Base-by-base conservation (phyloP, 140 eudicot genomes). In the Ambrosia hybrid region DNA sequence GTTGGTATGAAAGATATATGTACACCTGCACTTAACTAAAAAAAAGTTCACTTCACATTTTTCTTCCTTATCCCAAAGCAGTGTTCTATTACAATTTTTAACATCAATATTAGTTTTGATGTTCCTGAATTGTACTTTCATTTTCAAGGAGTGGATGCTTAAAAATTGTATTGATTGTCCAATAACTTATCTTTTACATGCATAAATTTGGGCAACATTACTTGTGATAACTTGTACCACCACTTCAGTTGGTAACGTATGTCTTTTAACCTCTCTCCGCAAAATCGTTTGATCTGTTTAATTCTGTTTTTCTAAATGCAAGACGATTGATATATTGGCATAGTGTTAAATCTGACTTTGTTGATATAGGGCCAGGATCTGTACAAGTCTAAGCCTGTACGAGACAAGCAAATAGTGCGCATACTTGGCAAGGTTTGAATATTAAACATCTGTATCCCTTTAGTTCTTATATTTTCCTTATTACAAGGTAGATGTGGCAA, bases 391-490 rank as follows among this genome's bases (percentile, higher is more conserved):
- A 95, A 91, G 60, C 95, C 94, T 83, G 91, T 95, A 83, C 78
- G 99, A 78, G 99, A 90, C 76, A 95, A 95, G 82, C 99, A 95
- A 79, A 95, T 95, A 39, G 97, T 95, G 13, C 97, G 99, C 82
- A 85, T 95, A 58, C 97, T 91, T 74, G 99, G 99, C 65, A 95
- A 95, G 96, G 99, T 95, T 58, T 46, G 77, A 16, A 69, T 33
- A 17, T 63, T 48, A 48, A 72, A 60, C 53, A 34, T 37, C 16
- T 13, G 1, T 34, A 60, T 41, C 43, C 56, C 14, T 12, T 78
- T 55, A 39, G 12, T 38, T 30, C 36, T 26, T 53, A 12, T 12
- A 6, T 51, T 43, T 3, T 56, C 5, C 68, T 49, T 30, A 9
- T 45, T 74, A 62, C 68, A 37, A 37, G 49, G 68, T 30, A 59